Conservation (phyloP, 1,139 yeast genomes). For the Blastobotrys aristatus region DNA sequence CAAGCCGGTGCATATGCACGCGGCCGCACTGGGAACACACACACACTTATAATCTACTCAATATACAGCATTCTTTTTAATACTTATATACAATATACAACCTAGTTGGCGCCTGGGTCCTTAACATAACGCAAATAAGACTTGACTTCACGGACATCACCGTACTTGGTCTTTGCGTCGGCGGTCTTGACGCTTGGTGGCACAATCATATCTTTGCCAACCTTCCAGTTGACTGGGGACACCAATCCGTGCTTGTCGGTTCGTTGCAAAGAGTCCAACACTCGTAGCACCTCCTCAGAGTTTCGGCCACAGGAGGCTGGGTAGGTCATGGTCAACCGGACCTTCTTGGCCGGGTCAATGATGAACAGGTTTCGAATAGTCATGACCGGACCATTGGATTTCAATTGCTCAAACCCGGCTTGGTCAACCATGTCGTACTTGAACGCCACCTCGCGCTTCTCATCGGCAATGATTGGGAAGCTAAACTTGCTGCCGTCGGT, state of each 20-base stretch:
- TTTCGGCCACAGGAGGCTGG: constrained; percentile 93
- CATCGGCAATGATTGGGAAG: constrained; percentile 87
- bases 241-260: constrained; percentile 76
- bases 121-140: constrained; percentile 66
- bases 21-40: too few species aligned
- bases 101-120: constrained; percentile 15
- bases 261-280: constrained; percentile 76
- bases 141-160: constrained; percentile 72
- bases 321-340: constrained; percentile 75
- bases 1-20: too few species aligned
- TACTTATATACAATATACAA: neutral
- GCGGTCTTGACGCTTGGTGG: constrained; percentile 79
- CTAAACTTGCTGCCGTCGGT: constrained; percentile 59
- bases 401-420: constrained; percentile 74
- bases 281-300: constrained; percentile 82
- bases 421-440: constrained; percentile 88
- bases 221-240: constrained; percentile 70
- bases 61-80: too few species aligned
- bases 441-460: constrained; percentile 72
- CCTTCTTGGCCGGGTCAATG: constrained; percentile 81
- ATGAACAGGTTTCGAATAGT: constrained; percentile 86
- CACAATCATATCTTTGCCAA: constrained; percentile 82
- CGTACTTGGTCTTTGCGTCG: constrained; percentile 76
- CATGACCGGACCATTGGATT: constrained; percentile 55
- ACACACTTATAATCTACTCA: too few species aligned